Base-by-base conservation (phyloP, 345 rosid species). In the Tarenaya hassleriana region DNA sequence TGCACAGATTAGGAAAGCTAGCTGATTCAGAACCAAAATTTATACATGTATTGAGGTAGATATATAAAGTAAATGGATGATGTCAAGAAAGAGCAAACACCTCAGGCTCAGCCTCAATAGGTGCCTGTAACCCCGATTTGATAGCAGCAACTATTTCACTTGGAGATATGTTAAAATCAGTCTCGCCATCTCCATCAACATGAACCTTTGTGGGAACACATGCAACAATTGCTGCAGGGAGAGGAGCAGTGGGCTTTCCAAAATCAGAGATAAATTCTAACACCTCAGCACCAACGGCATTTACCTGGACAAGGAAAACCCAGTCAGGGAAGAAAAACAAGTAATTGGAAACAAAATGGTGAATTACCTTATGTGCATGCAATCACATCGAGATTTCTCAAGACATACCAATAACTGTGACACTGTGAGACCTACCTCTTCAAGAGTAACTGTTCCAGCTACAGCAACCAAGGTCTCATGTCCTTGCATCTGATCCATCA, bases 51-150 rank as follows among this genome's bases (percentile, higher is more conserved):
- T 58, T 50, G 17, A 51, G 16, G 8, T 7, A 66, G 47, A 34
- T 14, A 27, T 42, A 46, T 11, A 34, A 16, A 59, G 18, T 19
- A 32, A 51, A 60, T 46, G 37, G 52, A 45, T 67, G 47, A 48
- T 62, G 42, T 47, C 46, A 42, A 11, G 16, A 60, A 40, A 34
- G 45, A 59, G 50, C 46, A 37, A 64, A 41, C 15, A 88, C 98
- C 98, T 88, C 99, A 53, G 97, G 99, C 74, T 94, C 99, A 56
- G 99, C 84, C 73, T 88, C 94, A 60, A 88, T 86, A 51, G 95
- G 89, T 73, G 85, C 80, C 62, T 64, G 62, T 73, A 86, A 43
- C 67, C 97, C 99, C 18, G 75, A 74, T 74, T 74, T 67, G 53
- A 94, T 68, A 38, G 99, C 87, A 64, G 69, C 82, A 37, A 72